A percentile compares a stretch with the other conserved stretches of the same genome.
Conservation (phyloP, 352 stramenopile species). For the Globisporangium nodosum region DNA sequence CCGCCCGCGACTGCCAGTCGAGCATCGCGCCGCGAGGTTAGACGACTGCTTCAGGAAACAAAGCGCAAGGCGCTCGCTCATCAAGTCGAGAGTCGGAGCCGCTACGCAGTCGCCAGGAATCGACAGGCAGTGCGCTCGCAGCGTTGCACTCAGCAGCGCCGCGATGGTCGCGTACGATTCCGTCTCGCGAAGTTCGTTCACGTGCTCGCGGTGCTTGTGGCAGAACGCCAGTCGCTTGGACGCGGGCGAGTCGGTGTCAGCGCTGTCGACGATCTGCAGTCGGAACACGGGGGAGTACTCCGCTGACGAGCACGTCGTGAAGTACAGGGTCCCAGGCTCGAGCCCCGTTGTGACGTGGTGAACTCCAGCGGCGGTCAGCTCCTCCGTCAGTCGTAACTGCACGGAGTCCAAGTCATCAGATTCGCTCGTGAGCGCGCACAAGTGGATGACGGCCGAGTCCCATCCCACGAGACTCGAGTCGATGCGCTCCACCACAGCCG, state of each 20-base stretch:
- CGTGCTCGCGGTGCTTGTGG: conserved; percentile 8
- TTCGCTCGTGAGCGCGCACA: conserved; percentile 20
- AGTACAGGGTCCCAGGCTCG: conserved; percentile 20
- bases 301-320: conserved; percentile 16
- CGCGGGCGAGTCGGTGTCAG: neutral
- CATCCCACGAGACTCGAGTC: conserved; percentile 32
- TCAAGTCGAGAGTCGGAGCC: conserved; percentile 22
- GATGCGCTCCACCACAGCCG: conserved; percentile 16
- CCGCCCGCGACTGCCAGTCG: neutral
- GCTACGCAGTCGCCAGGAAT: conserved; percentile 14
- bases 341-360: conserved; percentile 4
- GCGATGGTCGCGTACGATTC: conserved; percentile 25
- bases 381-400: neutral
- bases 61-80: conserved; percentile 25
- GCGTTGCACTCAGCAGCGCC: conserved; percentile 22
- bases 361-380: conserved; percentile 3
- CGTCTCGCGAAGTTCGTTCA: conserved; percentile 14
- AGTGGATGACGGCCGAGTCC: conserved; percentile 18
- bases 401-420: neutral
- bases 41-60: conserved; percentile 16
- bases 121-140: conserved; percentile 13
- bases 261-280: conserved; percentile 16
- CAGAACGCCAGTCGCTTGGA: conserved; percentile 20
- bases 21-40: neutral
- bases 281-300: conserved; percentile 21